A percentile compares a stretch with the other conserved stretches of the same genome.
Evolutionary conservation across 2,329 filamentous ascomycete species (phyloP).

Genomic region (Paecilomyces variotii): DNA sequence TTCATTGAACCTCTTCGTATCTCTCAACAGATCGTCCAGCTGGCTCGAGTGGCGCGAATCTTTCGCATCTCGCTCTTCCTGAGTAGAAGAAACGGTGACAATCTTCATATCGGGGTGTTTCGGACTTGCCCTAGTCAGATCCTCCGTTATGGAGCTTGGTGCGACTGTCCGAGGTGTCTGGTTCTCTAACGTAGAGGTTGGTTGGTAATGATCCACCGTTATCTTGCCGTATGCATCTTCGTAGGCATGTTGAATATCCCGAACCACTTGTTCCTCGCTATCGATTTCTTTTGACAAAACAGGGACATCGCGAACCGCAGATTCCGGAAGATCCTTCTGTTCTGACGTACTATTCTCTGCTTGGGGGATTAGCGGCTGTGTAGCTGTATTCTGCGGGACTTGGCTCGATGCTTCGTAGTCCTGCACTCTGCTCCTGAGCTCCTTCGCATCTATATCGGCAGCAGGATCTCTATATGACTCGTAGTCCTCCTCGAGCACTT

Average conservation of each 20-base stretch:
- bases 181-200: neutral
- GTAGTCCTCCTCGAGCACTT: slow-evolving; percentile 15
- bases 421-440: slow-evolving; percentile 11
- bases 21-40: neutral
- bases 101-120: neutral
- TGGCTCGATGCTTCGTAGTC: neutral
- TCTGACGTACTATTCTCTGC: neutral
- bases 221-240: slow-evolving; percentile 15
- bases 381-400: neutral
- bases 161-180: slow-evolving; percentile 1
- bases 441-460: slow-evolving; percentile 11
- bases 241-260: slow-evolving; percentile 14
- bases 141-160: neutral
- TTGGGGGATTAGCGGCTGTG: neutral
- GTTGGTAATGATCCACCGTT: slow-evolving; percentile 7
- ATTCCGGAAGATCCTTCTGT: neutral
- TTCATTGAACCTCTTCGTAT: slow-evolving; percentile 4
- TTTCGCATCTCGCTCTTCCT: neutral
- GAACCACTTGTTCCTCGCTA: slow-evolving; percentile 4
- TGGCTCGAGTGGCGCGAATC: neutral
- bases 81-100: neutral
- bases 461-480: slow-evolving; percentile 8
- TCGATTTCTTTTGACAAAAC: neutral
- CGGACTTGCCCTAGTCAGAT: neutral
- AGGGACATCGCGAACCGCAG: neutral